Conservation (phyloP, 352 stramenopile species). For the Thraustochytrium sp. region DNA sequence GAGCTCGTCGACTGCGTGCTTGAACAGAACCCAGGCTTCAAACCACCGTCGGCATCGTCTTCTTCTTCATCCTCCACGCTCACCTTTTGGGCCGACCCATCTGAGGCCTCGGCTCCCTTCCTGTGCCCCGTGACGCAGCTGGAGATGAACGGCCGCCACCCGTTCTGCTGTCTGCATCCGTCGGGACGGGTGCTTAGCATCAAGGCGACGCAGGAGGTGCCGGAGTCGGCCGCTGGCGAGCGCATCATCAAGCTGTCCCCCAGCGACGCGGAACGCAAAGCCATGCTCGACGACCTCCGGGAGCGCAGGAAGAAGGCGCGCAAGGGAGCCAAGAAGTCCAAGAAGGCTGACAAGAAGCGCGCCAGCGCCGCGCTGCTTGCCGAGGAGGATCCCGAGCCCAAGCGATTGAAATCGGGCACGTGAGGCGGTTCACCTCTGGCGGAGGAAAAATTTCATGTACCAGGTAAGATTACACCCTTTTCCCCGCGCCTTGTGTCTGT, state of each 20-base stretch:
- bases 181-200: constrained; percentile 80
- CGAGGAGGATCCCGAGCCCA: too few species aligned
- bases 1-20: constrained; percentile 70
- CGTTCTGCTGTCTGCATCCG: constrained; percentile 68
- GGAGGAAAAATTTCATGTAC: too few species aligned
- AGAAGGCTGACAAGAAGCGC: neutral
- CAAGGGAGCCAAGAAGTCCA: neutral
- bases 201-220: constrained; percentile 71
- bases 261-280: neutral
- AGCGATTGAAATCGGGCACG: too few species aligned
- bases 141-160: constrained; percentile 75
- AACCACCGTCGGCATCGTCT: neutral
- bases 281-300: neutral
- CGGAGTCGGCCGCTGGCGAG: neutral
- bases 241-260: neutral
- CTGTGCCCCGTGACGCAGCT: constrained; percentile 73
- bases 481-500: too few species aligned
- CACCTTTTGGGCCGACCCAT: neutral
- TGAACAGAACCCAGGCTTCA: constrained; percentile 45
- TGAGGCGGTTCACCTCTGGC: too few species aligned
- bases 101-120: constrained; percentile 36
- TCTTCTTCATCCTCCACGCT: neutral
- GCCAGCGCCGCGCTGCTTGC: too few species aligned
- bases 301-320: neutral
- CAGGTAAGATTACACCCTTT: too few species aligned